phyloP scores from a whole-genome alignment of 1,139 yeast genomes.

The Suhomyces maxii region DNA sequence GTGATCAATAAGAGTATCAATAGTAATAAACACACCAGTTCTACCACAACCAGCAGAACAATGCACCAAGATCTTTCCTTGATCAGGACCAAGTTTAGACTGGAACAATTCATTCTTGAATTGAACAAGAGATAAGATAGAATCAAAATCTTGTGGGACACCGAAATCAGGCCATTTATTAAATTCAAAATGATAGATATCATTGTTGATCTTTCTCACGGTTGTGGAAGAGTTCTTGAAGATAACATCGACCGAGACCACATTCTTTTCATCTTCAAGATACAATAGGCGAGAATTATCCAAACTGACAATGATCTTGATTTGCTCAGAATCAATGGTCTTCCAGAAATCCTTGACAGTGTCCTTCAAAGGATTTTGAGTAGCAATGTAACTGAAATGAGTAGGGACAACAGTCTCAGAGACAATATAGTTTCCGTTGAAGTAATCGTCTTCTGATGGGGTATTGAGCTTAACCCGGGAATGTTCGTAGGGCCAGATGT shows the following conservation, averaged over 20 bases:
- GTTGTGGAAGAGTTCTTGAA: constrained; percentile 11
- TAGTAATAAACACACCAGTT: constrained; percentile 20
- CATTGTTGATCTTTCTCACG: constrained; percentile 23
- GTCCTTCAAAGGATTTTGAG: constrained; percentile 43
- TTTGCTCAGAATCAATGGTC: constrained; percentile 51
- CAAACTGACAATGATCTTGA: constrained; percentile 67
- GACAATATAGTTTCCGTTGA: constrained; percentile 43
- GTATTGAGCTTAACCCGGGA: constrained; percentile 38
- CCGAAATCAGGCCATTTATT: constrained; percentile 84
- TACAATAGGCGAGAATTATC: constrained; percentile 40
- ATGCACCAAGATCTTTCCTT: constrained; percentile 29
- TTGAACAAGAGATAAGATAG: constrained; percentile 52
- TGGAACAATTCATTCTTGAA: constrained; percentile 44
- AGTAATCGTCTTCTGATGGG: constrained; percentile 36
- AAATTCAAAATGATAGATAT: constrained; percentile 67
- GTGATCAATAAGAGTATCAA: constrained; percentile 17
- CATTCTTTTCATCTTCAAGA: constrained; percentile 10
- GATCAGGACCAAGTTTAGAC: constrained; percentile 15
- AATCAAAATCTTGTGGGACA: constrained; percentile 54
- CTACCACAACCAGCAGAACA: constrained; percentile 22
- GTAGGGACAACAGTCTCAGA: constrained; percentile 18
- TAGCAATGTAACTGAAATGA: constrained; percentile 39
- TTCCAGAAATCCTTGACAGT: constrained; percentile 49
- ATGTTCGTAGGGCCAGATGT: constrained; percentile 50
- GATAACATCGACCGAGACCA: constrained; percentile 9